Conservation (phyloP, 805 yeast species). For the Suhomyces xylopsoci region DNA sequence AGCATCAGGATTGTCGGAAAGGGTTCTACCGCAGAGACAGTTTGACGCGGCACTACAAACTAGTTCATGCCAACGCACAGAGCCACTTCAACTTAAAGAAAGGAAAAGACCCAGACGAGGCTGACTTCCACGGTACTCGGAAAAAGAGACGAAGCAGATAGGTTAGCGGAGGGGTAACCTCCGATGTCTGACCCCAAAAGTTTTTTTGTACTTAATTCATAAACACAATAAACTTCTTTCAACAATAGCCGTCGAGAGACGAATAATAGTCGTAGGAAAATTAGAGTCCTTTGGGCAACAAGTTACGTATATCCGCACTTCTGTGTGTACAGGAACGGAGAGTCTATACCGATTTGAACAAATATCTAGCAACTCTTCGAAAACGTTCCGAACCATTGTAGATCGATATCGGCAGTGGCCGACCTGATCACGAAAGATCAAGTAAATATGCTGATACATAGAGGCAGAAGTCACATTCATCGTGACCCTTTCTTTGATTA, state of each 20-base stretch:
- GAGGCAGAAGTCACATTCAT: no score
- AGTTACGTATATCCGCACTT: neutral
- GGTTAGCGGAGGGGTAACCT: neutral
- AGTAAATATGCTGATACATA: no score
- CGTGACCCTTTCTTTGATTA: neutral
- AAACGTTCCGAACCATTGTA: no score
- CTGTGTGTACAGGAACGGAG: neutral
- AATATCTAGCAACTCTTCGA: neutral
- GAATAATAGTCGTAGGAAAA: neutral
- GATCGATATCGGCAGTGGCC: no score
- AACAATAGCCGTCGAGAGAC: neutral
- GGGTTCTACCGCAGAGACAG: constrained; percentile 15
- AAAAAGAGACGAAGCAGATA: neutral
- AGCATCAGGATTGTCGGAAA: constrained; percentile 10
- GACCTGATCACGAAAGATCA: no score
- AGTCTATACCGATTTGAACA: neutral
- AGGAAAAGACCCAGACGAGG: neutral
- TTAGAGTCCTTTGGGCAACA: neutral
- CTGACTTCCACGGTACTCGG: neutral
- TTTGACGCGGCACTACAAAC: constrained; percentile 12
- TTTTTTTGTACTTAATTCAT: neutral
- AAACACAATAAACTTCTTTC: neutral
- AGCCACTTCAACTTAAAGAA: constrained; percentile 7
- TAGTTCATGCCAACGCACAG: constrained; percentile 10
- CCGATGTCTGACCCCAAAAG: neutral